A percentile compares a stretch with the other conserved stretches of the same genome.
Conservation (phyloP, 495 filamentous ascomycete species). For the Amniculicola lignicola region DNA sequence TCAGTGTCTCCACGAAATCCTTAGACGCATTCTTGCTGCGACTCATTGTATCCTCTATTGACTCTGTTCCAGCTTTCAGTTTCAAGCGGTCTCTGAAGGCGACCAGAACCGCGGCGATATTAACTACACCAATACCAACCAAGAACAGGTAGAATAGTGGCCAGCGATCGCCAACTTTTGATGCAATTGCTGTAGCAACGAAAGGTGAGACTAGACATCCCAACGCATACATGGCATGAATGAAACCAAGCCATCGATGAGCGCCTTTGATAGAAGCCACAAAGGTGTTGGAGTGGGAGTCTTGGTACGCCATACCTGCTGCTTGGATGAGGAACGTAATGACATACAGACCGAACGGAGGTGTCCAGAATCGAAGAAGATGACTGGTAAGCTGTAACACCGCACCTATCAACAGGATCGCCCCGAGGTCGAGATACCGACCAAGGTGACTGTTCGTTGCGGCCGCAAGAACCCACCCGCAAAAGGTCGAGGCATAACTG, state of each 20-base stretch:
- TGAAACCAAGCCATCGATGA: slow-evolving; percentile 56
- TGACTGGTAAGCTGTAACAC: slow-evolving; percentile 49
- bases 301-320: slow-evolving; percentile 52
- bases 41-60: not conserved
- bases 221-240: slow-evolving; percentile 55
- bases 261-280: slow-evolving; percentile 46
- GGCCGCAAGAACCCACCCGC: slow-evolving; percentile 51
- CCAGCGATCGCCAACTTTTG: slow-evolving; percentile 38
- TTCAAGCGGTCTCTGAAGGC: slow-evolving; percentile 21
- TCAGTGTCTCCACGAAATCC: slow-evolving; percentile 21
- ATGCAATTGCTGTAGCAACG: slow-evolving; percentile 49
- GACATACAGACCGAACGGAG: slow-evolving; percentile 50
- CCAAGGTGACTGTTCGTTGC: slow-evolving; percentile 49
- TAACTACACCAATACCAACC: slow-evolving; percentile 43
- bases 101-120: slow-evolving; percentile 34
- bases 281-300: slow-evolving; percentile 53
- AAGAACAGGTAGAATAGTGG: slow-evolving; percentile 48
- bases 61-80: not conserved
- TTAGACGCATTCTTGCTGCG: slow-evolving; percentile 3
- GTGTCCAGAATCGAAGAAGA: slow-evolving; percentile 48
- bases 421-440: slow-evolving; percentile 46
- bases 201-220: slow-evolving; percentile 53
- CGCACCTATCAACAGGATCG: slow-evolving; percentile 50
- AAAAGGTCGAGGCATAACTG: slow-evolving; percentile 29
- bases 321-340: slow-evolving; percentile 50